A percentile compares a stretch with the other conserved stretches of the same genome.
Evolutionary conservation across 78 protist genomes (phyloP).

Genomic region (Diacronema lutheri): DNA sequence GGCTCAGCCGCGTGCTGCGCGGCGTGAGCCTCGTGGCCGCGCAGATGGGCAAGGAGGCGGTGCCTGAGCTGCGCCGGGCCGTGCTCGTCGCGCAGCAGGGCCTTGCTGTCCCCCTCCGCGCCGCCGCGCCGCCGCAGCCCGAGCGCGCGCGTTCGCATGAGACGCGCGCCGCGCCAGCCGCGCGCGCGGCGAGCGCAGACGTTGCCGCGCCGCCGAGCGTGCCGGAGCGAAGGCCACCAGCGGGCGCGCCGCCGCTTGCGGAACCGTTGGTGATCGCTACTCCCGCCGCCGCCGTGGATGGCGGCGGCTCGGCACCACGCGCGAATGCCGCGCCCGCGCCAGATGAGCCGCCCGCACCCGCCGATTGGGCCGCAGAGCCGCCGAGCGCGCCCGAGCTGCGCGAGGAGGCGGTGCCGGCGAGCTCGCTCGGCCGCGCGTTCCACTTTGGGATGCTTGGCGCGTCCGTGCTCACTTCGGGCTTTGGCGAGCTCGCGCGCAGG

Average conservation of each 20-base stretch:
- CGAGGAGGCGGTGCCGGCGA: background rate
- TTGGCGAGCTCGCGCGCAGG: background rate
- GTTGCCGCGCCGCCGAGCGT: too few relatives aligned
- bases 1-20: background rate
- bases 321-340: too few relatives aligned
- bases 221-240: too few relatives aligned
- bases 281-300: too few relatives aligned
- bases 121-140: background rate
- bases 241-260: too few relatives aligned
- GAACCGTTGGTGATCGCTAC: too few relatives aligned
- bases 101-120: background rate
- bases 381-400: background rate
- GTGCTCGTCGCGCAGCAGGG: background rate
- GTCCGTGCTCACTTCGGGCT: background rate
- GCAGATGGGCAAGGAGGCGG: background rate
- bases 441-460: background rate
- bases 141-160: background rate
- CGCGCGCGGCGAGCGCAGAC: too few relatives aligned
- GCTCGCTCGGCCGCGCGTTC: background rate
- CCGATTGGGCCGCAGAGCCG: too few relatives aligned
- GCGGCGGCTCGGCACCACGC: too few relatives aligned
- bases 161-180: too few relatives aligned
- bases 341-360: too few relatives aligned
- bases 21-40: background rate
- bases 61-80: background rate